A percentile compares a stretch with the other conserved stretches of the same genome.
Evolutionary conservation across 2,329 filamentous ascomycete species (phyloP).

Genomic region (Colletotrichum sublineola): DNA sequence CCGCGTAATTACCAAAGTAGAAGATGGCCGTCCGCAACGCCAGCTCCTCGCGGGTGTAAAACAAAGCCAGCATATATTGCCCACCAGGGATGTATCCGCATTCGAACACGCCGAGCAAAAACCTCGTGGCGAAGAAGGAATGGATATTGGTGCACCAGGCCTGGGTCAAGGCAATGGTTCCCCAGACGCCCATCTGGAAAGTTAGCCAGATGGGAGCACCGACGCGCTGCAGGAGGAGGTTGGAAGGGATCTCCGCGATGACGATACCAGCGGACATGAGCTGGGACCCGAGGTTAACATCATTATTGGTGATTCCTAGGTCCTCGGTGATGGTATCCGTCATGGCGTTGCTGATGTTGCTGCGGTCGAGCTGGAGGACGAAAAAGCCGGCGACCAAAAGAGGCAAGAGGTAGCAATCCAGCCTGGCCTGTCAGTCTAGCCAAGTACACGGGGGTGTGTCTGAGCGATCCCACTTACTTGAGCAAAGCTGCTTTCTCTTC

Average conservation of each 20-base stretch:
- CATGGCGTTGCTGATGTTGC: slow-evolving; percentile 63
- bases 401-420: slow-evolving; percentile 48
- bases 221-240: slow-evolving; percentile 52
- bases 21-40: slow-evolving; percentile 53
- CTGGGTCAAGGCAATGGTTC: slow-evolving; percentile 48
- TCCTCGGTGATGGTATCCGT: slow-evolving; percentile 65
- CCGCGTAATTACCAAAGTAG: slow-evolving; percentile 59
- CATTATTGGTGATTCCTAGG: slow-evolving; percentile 61
- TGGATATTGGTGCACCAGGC: slow-evolving; percentile 46
- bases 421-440: slow-evolving; percentile 2
- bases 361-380: slow-evolving; percentile 52
- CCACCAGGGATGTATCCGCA: slow-evolving; percentile 52
- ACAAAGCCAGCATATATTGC: slow-evolving; percentile 49
- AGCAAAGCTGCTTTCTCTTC: slow-evolving; percentile 3
- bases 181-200: slow-evolving; percentile 49
- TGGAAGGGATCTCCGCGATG: slow-evolving; percentile 55
- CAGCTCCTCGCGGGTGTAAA: slow-evolving; percentile 49
- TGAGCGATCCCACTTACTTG: slow-evolving; percentile 5
- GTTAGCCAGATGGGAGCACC: slow-evolving; percentile 43
- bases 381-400: slow-evolving; percentile 51
- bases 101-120: slow-evolving; percentile 49
- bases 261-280: slow-evolving; percentile 64
- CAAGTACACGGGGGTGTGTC: not conserved
- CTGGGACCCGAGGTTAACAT: slow-evolving; percentile 66
- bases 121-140: slow-evolving; percentile 47